Percentiles rank a stretch among this genome's conserved stretches.
Evolutionary conservation across 306 rosid species (phyloP).

Genomic region (Acmispon strigosus): DNA sequence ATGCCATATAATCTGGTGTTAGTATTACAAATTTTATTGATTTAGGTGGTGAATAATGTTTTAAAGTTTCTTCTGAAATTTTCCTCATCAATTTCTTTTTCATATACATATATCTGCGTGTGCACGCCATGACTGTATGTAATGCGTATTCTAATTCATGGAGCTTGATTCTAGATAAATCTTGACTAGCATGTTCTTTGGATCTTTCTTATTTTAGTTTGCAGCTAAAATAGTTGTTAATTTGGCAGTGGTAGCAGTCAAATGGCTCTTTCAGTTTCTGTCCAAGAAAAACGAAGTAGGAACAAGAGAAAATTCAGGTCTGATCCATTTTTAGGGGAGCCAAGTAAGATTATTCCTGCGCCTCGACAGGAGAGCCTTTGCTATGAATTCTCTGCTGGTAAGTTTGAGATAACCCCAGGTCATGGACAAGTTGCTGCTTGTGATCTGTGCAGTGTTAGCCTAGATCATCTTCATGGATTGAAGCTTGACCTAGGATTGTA

Average conservation of each 20-base stretch:
- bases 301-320: conserved; percentile 88
- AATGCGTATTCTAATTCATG: neutral
- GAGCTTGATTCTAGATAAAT: conserved; percentile 12
- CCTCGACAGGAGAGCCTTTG: conserved; percentile 52
- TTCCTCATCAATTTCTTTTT: neutral
- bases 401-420: conserved; percentile 42
- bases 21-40: conserved; percentile 20
- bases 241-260: conserved; percentile 51
- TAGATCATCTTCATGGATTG: conserved; percentile 52
- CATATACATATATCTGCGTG: neutral
- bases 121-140: too few species aligned
- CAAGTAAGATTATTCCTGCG: conserved; percentile 37
- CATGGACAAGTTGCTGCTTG: conserved; percentile 43
- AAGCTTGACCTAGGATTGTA: conserved; percentile 76
- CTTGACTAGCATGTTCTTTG: conserved; percentile 20
- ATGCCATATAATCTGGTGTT: conserved; percentile 21
- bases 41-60: conserved; percentile 23
- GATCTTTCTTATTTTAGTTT: neutral
- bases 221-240: conserved; percentile 57
- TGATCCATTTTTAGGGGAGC: conserved; percentile 62
- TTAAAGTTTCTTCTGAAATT: conserved; percentile 21
- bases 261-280: conserved; percentile 45
- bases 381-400: conserved; percentile 79
- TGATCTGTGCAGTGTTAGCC: conserved; percentile 50
- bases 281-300: conserved; percentile 75